Base-by-base conservation (phyloP, 345 rosid species). In the Heritiera littoralis region DNA sequence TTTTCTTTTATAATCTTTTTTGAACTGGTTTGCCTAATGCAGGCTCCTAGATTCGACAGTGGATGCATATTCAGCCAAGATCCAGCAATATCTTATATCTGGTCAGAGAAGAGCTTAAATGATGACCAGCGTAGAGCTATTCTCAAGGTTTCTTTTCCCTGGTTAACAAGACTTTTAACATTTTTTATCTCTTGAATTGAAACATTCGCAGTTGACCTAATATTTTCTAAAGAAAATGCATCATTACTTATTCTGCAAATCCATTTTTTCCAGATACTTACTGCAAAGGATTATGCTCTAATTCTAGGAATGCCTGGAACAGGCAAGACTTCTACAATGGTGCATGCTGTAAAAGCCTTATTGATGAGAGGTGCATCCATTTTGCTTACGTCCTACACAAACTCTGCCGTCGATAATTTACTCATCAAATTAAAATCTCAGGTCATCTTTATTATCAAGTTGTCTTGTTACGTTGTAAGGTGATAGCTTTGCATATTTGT, bases 231-330 rank as follows among this genome's bases (percentile, higher is more conserved):
- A 30, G 63, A 54, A 20, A 66, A 68, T 45, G 66, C 59, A 35
- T 76, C 9, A 30, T 17, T 80, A 56, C 63, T 78, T 77, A 73
- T 45, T 63, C 63, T 79, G 74, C 77, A 65, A 66, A 80, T 76
- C 61, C 82, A 73, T 71, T 54, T 77, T 81, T 78, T 88, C 81
- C 94, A 96, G 98, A 91, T 94, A 78, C 95, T 96, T 81, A 86
- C 98, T 41, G 97, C 95, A 66, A 96, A 86, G 89, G 97, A 96
- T 87, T 96, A 96, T 84, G 91, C 98, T 48, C 81, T 94, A 84
- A 94, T 96, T 85, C 85, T 96, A 45, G 99, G 99, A 82, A 96
- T 96, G 99, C 99, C 99, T 72, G 99, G 99, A 81, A 94, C 99
- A 20, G 99, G 99, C 83, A 96, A 96, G 89, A 96, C 99, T 84